Evolutionary conservation across 352 stramenopile species (phyloP).

Genomic region (Bremia lactucae): DNA sequence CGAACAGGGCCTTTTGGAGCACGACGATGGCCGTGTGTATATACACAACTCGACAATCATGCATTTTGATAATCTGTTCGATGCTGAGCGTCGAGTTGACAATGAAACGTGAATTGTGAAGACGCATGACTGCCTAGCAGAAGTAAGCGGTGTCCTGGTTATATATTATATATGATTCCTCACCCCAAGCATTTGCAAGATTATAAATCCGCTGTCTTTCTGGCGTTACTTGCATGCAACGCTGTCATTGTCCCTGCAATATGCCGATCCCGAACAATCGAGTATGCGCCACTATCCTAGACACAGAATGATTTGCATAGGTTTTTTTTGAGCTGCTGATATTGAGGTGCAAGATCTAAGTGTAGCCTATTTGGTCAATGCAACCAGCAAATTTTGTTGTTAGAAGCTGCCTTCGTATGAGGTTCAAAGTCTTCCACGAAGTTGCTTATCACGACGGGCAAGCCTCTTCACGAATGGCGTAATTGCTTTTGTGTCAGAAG

Average conservation of each 20-base stretch:
- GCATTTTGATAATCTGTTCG: slow-evolving; percentile 43
- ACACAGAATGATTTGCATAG: not conserved
- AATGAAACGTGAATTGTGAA: slow-evolving; percentile 39
- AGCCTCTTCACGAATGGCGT: no score
- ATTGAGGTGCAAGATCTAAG: no score
- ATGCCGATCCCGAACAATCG: slow-evolving; percentile 10
- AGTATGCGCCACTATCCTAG: slow-evolving; percentile 9
- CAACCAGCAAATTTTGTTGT: no score
- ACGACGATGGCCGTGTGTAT: slow-evolving; percentile 43
- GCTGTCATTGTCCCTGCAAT: slow-evolving; percentile 18
- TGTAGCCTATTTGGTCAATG: no score
- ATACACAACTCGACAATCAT: slow-evolving; percentile 44
- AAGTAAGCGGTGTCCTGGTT: slow-evolving; percentile 20
- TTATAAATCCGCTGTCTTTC: slow-evolving; percentile 6
- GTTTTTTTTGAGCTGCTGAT: not conserved
- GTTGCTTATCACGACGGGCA: no score
- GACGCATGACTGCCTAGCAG: slow-evolving; percentile 33
- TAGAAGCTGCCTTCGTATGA: no score
- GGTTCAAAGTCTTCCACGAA: no score
- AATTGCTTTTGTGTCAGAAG: no score
- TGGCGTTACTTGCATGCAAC: slow-evolving; percentile 11
- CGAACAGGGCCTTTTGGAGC: slow-evolving; percentile 24
- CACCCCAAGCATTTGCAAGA: slow-evolving; percentile 15
- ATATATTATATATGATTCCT: slow-evolving; percentile 16
- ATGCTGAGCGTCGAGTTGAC: slow-evolving; percentile 21